Base-by-base conservation (phyloP, 2,329 filamentous ascomycete genomes). In the Fusarium sp. region DNA sequence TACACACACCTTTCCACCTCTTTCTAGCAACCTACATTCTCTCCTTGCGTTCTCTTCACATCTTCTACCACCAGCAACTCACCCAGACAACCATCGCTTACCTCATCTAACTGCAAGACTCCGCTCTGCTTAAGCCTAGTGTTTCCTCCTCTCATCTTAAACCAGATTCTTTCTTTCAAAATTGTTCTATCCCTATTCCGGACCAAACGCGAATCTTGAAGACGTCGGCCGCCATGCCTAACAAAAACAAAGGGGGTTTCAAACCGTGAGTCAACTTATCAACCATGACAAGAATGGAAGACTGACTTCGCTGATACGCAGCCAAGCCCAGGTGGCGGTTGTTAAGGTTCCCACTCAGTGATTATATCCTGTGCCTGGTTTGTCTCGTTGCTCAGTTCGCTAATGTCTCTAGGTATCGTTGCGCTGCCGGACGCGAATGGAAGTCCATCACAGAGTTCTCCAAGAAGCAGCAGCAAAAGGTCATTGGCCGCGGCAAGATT, bases 341-440 rank as follows among this genome's bases (percentile, higher is more conserved):
- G 3, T 28, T 7, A 11, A 0, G 3, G 17, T 59, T 1, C 62
- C 66, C 15, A 65, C 48, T 5, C 53, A 61, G 73, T 75, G 51
- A 59, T 26, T 20, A 10, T 1, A 1, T n/a, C 3, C 34, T n/a
- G 18, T 18, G 15, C 18, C 11, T 20, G 18, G 20, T 20, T 4
- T 26, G 31, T 20, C 22, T 43, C 28, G 6, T 15, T 7, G 11
- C 28, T 13, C 11, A 39, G 26, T 22, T 26, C 44, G 11, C 50
- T 67, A 34, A 72, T 17, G 17, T 31, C 31, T 22, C 18, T 13
- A 80, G 78, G 34, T 80, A 74, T 51, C 74, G 77, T 20, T 81
- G 80, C 72, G 75, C 77, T 31, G 65, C 76, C 18, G 80, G 80
- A 5, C 72, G 74, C n/a, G 80, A 81, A 56, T 81, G 76, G 78